Percentiles rank a stretch among this genome's conserved stretches.
These are phyloP conservation scores for Sodiomyces alkalinus DNA, from an alignment of 2,329 filamentous ascomycete species.

Conservation along the genomic window DNA sequence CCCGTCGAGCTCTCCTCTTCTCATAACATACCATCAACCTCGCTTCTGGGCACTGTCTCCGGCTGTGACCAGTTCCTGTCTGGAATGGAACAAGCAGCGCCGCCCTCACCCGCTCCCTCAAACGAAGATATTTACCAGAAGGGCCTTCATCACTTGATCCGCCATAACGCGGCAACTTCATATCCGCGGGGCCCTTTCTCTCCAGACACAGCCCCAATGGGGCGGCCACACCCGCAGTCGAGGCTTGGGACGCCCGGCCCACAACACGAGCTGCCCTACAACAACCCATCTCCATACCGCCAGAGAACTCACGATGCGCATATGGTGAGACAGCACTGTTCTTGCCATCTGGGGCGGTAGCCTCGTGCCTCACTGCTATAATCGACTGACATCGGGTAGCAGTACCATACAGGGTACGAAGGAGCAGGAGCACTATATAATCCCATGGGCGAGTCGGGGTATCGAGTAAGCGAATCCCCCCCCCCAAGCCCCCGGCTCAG, in stretches of 20 bases:
- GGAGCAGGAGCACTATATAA: constrained; percentile 4
- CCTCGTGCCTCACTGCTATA: background rate
- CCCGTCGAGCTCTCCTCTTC: too few species aligned
- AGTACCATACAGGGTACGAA: constrained; percentile 1
- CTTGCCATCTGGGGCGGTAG: background rate
- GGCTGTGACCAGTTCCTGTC: too few species aligned
- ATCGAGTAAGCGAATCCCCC: constrained; percentile 8
- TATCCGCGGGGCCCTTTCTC: constrained; percentile 13
- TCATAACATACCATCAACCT: too few species aligned
- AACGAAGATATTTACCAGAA: constrained; percentile 20
- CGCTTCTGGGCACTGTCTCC: too few species aligned
- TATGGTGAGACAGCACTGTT: constrained; percentile 3
- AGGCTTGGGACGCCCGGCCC: constrained; percentile 23
- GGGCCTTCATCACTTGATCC: constrained; percentile 25
- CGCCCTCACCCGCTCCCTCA: constrained; percentile 31
- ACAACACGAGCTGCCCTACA: constrained; percentile 13
- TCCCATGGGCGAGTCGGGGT: constrained; percentile 5
- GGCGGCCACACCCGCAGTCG: constrained; percentile 18
- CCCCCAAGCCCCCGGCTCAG: too few species aligned
- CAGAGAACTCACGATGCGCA: constrained; percentile 9
- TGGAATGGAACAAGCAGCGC: constrained; percentile 21
- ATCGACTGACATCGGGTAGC: background rate
- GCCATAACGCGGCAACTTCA: constrained; percentile 23
- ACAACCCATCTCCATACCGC: constrained; percentile 15
- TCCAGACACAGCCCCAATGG: constrained; percentile 14